Base-by-base conservation (phyloP, 176 grass and related monocot species). In the Microstegium vimineum region DNA sequence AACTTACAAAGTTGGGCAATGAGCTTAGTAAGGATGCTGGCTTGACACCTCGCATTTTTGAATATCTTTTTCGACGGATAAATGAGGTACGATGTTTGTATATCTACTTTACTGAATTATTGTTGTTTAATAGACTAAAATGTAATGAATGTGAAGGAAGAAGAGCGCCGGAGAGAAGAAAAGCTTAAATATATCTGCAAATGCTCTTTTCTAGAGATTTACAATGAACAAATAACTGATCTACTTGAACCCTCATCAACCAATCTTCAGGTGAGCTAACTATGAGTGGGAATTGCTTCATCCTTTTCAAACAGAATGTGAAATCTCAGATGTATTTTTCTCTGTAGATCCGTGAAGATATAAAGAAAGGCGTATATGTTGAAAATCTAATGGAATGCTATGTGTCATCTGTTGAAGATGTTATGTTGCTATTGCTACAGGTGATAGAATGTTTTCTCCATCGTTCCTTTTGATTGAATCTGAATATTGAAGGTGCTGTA, bases 181-280 rank as follows among this genome's bases (percentile, higher is more conserved):
- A n/a, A 89, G 65, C 78, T 97, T 28, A 94, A 84, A 69, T 97
- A 94, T 83, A 93, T 74, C 23, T 97, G 95, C 66, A 94, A 85
- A 71, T 97, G 95, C 74, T 97, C 90, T 66, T 97, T 97, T 81
- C 66, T 97, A 36, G 92, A 94, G 86, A 97, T 97, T 65, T 97
- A 97, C 66, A 97, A 93, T 89, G 95, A 97, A 84, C 95, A 97
- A 26, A 94, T 94, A 81, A 97, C 90, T 36, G 92, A 97, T 92
- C 90, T 97, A 33, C 92, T 97, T 56, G 95, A 92, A 46, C 92
- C 95, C 64, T 93, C 90, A 35, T 94, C 88, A 64, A 91, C 77
- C 40, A 91, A 94, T 89, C 95, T 97, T 87, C 94, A 90, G 85
- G 94, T 94, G 80, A 38, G 75, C 30, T 63, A 71, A 45, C 43